Conservation (phyloP, 305 asterid genomes). For the Fraxinus albicans region DNA sequence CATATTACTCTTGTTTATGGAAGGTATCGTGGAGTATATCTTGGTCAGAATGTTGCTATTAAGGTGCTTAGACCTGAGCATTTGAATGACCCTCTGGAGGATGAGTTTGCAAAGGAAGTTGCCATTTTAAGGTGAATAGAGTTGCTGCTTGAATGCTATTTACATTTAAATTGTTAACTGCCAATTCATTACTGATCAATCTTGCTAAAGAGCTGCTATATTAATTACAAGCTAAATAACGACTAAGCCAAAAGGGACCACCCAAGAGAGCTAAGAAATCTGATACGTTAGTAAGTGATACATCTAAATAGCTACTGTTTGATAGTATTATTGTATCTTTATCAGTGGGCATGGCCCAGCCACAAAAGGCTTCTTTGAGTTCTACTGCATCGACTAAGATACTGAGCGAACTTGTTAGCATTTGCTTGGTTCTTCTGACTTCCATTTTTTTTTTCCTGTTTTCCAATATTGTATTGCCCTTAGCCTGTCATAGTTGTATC, state of each 20-base stretch:
- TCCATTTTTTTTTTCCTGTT: not conserved
- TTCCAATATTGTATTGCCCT: not conserved
- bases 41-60: constrained; percentile 79
- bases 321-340: not conserved
- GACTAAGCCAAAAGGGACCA: not conserved
- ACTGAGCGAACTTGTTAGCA: not conserved
- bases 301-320: not conserved
- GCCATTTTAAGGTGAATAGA: constrained; percentile 53
- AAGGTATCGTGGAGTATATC: constrained; percentile 81
- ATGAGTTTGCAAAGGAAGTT: constrained; percentile 80
- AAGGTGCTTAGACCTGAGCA: constrained; percentile 82
- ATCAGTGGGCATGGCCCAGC: not conserved
- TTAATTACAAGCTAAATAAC: not conserved
- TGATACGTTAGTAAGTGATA: not conserved
- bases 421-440: not conserved
- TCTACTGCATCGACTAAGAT: not conserved
- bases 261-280: not conserved
- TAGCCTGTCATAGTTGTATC: not conserved
- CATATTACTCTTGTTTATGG: constrained; percentile 22
- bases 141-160: constrained; percentile 14
- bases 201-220: not conserved
- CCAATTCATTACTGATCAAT: not conserved
- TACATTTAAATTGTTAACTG: not conserved
- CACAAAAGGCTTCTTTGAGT: not conserved
- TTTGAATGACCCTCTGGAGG: constrained; percentile 65